These are phyloP conservation scores for Sordariomycetes sp. DNA, from an alignment of 2,329 filamentous ascomycete genomes.

Conservation along the genomic window DNA sequence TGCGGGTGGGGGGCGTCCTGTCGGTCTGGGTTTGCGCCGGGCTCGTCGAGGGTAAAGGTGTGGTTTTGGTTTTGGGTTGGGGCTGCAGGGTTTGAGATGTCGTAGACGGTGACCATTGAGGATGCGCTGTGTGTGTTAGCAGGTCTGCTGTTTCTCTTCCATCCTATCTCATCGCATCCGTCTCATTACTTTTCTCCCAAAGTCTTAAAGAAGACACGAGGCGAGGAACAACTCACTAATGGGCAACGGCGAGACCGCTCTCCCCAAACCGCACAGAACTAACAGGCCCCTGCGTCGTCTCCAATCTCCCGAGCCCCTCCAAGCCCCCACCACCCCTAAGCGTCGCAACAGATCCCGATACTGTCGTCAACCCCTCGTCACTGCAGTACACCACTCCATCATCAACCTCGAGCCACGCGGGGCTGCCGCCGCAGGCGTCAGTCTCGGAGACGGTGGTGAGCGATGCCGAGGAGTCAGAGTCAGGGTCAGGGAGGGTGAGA, in stretches of 20 bases:
- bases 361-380: constrained; percentile 37
- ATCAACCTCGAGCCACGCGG: constrained; percentile 49
- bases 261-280: constrained; percentile 23
- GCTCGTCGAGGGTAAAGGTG: constrained; percentile 22
- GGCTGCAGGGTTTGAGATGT: constrained; percentile 22
- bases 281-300: constrained; percentile 25
- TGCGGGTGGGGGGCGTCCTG: constrained; percentile 51
- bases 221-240: constrained; percentile 24
- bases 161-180: neutral
- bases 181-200: neutral
- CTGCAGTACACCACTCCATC: constrained; percentile 42
- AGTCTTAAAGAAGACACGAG: neutral
- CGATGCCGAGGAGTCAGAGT: constrained; percentile 11
- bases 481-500: constrained; percentile 14
- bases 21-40: constrained; percentile 25
- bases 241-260: constrained; percentile 22
- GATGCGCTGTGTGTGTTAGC: constrained; percentile 16
- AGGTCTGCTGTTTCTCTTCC: neutral
- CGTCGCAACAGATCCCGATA: constrained; percentile 33
- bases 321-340: constrained; percentile 24
- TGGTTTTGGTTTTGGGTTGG: constrained; percentile 22
- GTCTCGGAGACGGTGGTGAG: constrained; percentile 28
- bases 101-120: constrained; percentile 29
- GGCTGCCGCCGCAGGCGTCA: constrained; percentile 35
- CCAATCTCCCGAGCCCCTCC: constrained; percentile 18